Evolutionary conservation across 805 yeast species (phyloP), one percentile per base, ranked within the genome.

Genomic region (Kluyveromyces dobzhanskii): DNA sequence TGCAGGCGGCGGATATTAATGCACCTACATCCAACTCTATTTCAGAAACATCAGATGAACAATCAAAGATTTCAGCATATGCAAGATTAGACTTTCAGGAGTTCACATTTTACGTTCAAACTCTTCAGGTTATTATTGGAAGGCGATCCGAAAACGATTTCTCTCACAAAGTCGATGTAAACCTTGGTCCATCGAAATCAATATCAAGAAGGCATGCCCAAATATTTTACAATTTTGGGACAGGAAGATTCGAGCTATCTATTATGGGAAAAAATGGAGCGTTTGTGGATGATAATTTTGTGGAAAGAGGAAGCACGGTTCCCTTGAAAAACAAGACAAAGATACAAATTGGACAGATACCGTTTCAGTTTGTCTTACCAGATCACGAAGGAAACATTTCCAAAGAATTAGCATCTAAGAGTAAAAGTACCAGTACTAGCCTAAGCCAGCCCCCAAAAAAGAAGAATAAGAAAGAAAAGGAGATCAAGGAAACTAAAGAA

Each of bases 221-320:
- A 61, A 90, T 92, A 12, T 90, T 88, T 58, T 92, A 90, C 66
- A 92, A 92, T 57, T 92, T 92, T 62, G 97, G 96, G 3, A 87
- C 94, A 3, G 97, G 90, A 57, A 65, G 95, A 47, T 92, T 92
- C 55, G 98, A 92, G 61, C 65, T 92, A 32, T 80, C 94, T 7
- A 87, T 92, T 2, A 69, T 88, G 49, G 98, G 98, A 14, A 73
- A 95, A 50, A 92, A 92, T 59, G 98, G 98, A 28, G 97, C 97
- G 2, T 92, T 92, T 67, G 95, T 92, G 3, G 92, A 90, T 59
- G 95, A 87, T 48, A 69, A 69, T 26, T 92, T 90, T 59, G 81
- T 92, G 5, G 96, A 86, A 55, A 76, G 83, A 44, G 97, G 95
- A 7, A 78, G 85, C 27, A 92, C 98, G 0, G 87, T 92, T 7